Evolutionary conservation across 495 filamentous ascomycete species (phyloP), one percentile per base, ranked within the genome.

Genomic region (Cercophora sp.): DNA sequence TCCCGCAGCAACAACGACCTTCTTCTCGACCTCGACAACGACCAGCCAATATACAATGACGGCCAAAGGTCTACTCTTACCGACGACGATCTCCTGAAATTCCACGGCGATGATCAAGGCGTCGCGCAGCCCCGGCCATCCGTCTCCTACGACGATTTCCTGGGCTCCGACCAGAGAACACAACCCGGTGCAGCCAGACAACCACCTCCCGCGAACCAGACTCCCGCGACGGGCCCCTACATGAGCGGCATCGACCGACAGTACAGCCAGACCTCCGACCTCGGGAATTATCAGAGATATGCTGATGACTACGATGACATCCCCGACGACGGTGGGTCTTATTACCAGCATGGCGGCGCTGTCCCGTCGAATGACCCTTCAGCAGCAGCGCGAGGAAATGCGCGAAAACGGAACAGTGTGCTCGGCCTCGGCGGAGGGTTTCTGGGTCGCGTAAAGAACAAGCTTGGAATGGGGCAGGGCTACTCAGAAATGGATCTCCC

Each of bases 401-500:
- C 84, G 47, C 79, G 83, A 59, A 85, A 89, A 59, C 79, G 94
- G 48, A 96, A 96, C 58, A 96, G 90, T 63, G 83, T 95, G 23
- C 72, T 96, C 49, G 83, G 85, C 45, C 66, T 96, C 64, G 91
- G 91, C 43, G 91, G 93, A 54, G 89, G 91, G 6, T 68, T 96
- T 27, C 76, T 94, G 63, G 94, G 91, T 10, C 83, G 77, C 58
- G 87, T 88, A 9, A 97, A 94, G 70, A 86, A 85, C 69, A 90
- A 87, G 82, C 73, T 97, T 47, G 93, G 93, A 41, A 94, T 96
- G 88, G 84, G 80, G 9, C 84, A 88, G 46, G 85, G 93, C 39
- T 96, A 97, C 70, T 94, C 90, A 44, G 94, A 96, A 66, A 97
- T 99, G 94, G 91, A 99, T 61, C 77, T 97, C 31, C 94, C 94